Evolutionary conservation across 495 filamentous ascomycete species (phyloP).

Genomic region (Lichina pygmaea): DNA sequence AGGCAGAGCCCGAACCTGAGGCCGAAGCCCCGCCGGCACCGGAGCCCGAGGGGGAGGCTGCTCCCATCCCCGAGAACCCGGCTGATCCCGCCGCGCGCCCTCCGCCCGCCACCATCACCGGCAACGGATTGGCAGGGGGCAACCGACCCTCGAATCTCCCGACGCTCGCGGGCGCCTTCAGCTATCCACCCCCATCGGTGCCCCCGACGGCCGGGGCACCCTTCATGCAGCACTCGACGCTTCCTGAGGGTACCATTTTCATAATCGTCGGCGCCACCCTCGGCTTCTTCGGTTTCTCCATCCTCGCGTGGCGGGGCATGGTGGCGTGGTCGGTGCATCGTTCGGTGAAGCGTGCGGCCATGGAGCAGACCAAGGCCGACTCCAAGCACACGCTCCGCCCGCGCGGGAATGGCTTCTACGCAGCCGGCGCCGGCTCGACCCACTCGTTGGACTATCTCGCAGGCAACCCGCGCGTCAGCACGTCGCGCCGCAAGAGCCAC

Average conservation of each 20-base stretch:
- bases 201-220: slow-evolving; percentile 68
- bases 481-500: slow-evolving; percentile 6
- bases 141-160: slow-evolving; percentile 14
- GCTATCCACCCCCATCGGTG: slow-evolving; percentile 35
- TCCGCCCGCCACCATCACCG: slow-evolving; percentile 6
- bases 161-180: slow-evolving; percentile 19
- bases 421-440: slow-evolving; percentile 31
- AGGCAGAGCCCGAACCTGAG: background rate
- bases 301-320: slow-evolving; percentile 69
- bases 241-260: slow-evolving; percentile 88
- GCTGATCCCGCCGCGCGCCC: background rate
- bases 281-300: slow-evolving; percentile 48
- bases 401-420: slow-evolving; percentile 15
- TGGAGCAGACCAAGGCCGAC: slow-evolving; percentile 37
- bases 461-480: slow-evolving; percentile 15
- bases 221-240: slow-evolving; percentile 78
- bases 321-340: slow-evolving; percentile 84
- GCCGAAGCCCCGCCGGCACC: background rate
- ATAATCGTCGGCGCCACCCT: slow-evolving; percentile 77
- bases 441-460: slow-evolving; percentile 28
- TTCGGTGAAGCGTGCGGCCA: slow-evolving; percentile 55
- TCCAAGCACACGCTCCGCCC: slow-evolving; percentile 24
- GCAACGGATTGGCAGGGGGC: slow-evolving; percentile 2
- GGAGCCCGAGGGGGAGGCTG: background rate
- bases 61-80: background rate